Base-by-base conservation (phyloP, 2,329 filamentous ascomycete species). In the Fusarium fujikuroi region DNA sequence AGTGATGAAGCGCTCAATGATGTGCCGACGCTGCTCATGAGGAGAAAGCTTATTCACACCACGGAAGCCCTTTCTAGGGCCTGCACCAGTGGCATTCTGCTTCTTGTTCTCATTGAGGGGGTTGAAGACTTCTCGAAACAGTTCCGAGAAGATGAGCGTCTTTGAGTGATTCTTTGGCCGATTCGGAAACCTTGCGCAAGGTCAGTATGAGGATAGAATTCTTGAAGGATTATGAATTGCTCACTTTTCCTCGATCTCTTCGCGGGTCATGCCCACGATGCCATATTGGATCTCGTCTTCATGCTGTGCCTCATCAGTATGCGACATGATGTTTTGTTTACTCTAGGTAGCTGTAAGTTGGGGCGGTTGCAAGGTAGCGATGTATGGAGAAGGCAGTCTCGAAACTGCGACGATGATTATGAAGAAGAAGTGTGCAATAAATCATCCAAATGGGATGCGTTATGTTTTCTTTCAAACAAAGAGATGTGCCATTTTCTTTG, bases 1-100 rank as follows among this genome's bases (percentile, higher is more conserved):
- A 19, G 89, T 88, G 75, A 99, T 94, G 84, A 97, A 99, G 12
- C 92, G 87, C 62, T 95, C 90, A 72, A 99, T 94, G 74, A 98
- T 93, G 76, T 91, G 90, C 2, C 92, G 89, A 42, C 94, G 90
- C 70, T 92, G 89, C 80, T 98, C 95, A 74, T 95, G 90, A 0
- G 94, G 92, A 7, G 91, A 91, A 14, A 90, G 84, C 60, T 88
- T 90, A 9, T 83, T 84, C 14, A 84, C 82, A 14, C 91, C 89
- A 73, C 90, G 85, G 2, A 89, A 88, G 0, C 90, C 92, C 63
- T 85, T 83, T 79, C 91, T 93, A 14, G 86, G 81, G 3, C 85
- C 84, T 7, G 86, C 85, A 1, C 87, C 88, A 2, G 88, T 89
- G 2, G 88, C 82, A 2, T 90, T 90, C 80, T 95, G 91, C 79